A percentile compares a stretch with the other conserved stretches of the same genome.
Conservation (phyloP, 2,329 filamentous ascomycete genomes). For the Lasiodiplodia citricola region DNA sequence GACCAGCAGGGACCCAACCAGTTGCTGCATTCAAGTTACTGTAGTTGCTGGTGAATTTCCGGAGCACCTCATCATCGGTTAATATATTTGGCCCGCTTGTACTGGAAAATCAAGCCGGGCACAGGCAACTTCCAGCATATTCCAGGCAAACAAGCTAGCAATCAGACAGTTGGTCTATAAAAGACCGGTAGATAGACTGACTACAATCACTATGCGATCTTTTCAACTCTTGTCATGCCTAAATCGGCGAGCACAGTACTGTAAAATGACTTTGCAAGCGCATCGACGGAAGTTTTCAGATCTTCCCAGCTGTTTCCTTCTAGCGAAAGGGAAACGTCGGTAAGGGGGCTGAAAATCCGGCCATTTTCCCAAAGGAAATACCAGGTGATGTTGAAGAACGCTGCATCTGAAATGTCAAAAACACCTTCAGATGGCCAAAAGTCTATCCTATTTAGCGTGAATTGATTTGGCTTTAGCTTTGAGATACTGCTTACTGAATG, state of each 20-base stretch:
- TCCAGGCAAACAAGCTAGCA: too few species aligned
- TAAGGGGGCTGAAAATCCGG: background rate
- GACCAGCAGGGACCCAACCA: background rate
- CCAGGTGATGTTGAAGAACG: background rate
- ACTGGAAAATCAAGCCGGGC: too few species aligned
- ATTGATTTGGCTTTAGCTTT: background rate
- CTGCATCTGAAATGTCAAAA: background rate
- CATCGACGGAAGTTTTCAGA: background rate
- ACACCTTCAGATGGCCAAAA: background rate
- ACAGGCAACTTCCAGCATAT: too few species aligned
- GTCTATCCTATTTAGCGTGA: background rate
- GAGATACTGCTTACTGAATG: background rate
- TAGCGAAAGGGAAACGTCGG: background rate
- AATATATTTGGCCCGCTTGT: background rate
- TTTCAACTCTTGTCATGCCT: background rate
- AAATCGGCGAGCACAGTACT: constrained; percentile 2
- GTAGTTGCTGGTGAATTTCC: background rate
- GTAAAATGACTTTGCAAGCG: background rate
- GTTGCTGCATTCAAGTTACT: background rate
- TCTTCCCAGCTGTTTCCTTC: background rate
- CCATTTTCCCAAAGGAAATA: background rate
- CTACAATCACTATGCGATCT: too few species aligned
- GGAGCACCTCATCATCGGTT: background rate
- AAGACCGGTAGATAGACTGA: too few species aligned
- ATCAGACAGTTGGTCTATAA: too few species aligned